Evolutionary conservation across 1,139 yeast genomes (phyloP), one percentile per base, ranked within the genome.

Genomic region (Pneumocystis carinii): DNA sequence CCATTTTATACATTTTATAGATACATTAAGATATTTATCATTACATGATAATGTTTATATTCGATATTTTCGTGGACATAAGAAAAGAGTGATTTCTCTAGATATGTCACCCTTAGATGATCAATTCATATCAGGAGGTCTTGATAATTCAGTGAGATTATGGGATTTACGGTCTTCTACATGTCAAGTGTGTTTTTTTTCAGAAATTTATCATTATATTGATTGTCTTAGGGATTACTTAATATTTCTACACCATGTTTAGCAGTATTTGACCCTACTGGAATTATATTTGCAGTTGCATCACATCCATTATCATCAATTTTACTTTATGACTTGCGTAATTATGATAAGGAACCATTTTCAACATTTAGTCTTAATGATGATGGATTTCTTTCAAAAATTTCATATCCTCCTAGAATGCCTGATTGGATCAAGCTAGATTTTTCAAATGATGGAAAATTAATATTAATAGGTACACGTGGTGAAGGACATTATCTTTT

Each of bases 51-150:
- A 89, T 70, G 83, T 84, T 65, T 92, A 85, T 70, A 77, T 90
- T 24, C 81, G 96, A 63, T 92, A 90, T 73, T 92, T 89, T 75
- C 81, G 81, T 67, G 97, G 97, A 1, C 99, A 92, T 73, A 83
- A 83, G 62, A 86, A 81, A 27, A 81, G 83, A 67, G 97, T 92
- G 14, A 80, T 82, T 1, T 79, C 82, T 7, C 74, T 92, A 6
- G 90, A 88, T 71, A 83, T 90, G 67, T 82, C 85, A 59, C 97
- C 97, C 0, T 75, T 83, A 2, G 79, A 81, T 64, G 90, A 88
- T 70, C 74, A 81, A 14, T 82, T 90, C 68, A 69, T 89, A 7
- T 83, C 90, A 38, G 79, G 92, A 0, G 81, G 95, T 1, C 72
- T 79, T 65, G 99, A 94, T 72, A 81, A 85, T 63, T 83, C 96